phyloP scores from a whole-genome alignment of 176 grass and related monocot species.

The Aegilops sharonensis region DNA sequence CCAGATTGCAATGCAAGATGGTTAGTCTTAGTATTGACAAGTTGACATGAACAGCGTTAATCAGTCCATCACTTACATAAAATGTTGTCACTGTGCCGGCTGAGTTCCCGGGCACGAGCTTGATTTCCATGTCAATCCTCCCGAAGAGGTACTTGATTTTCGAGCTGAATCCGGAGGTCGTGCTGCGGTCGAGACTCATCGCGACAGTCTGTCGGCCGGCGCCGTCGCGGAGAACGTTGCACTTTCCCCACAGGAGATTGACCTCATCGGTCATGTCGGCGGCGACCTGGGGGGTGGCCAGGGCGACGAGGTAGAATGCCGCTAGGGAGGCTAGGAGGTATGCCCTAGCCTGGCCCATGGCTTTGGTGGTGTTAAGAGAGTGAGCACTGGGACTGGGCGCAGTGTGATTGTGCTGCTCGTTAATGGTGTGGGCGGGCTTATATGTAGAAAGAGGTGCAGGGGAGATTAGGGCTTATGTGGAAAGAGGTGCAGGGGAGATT shows the following conservation, averaged over 20 bases:
- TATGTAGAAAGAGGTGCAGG: background rate
- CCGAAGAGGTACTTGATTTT: constrained; percentile 52
- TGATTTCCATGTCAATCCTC: constrained; percentile 61
- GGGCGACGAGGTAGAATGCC: constrained; percentile 19
- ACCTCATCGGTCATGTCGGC: constrained; percentile 25
- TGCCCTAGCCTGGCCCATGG: constrained; percentile 54
- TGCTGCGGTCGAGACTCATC: constrained; percentile 37
- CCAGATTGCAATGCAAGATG: constrained; percentile 3
- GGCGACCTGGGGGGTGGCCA: constrained; percentile 5
- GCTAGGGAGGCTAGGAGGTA: constrained; percentile 44
- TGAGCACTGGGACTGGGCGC: background rate
- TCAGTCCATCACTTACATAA: constrained; percentile 56
- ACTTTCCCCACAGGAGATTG: constrained; percentile 45
- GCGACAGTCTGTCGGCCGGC: constrained; percentile 32
- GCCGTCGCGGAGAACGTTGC: background rate
- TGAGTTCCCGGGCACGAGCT: constrained; percentile 56
- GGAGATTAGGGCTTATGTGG: too few relatives aligned
- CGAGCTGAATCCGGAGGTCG: constrained; percentile 42
- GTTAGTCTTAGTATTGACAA: constrained; percentile 36
- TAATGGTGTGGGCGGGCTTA: background rate
- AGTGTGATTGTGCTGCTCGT: background rate
- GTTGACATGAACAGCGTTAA: background rate
- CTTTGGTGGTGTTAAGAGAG: constrained; percentile 19
- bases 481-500: too few relatives aligned
- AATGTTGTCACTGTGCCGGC: constrained; percentile 66